A percentile compares a stretch with the other conserved stretches of the same genome.
phyloP scores from a whole-genome alignment of 441 rosid genomes.

The Brassica hybrid region DNA sequence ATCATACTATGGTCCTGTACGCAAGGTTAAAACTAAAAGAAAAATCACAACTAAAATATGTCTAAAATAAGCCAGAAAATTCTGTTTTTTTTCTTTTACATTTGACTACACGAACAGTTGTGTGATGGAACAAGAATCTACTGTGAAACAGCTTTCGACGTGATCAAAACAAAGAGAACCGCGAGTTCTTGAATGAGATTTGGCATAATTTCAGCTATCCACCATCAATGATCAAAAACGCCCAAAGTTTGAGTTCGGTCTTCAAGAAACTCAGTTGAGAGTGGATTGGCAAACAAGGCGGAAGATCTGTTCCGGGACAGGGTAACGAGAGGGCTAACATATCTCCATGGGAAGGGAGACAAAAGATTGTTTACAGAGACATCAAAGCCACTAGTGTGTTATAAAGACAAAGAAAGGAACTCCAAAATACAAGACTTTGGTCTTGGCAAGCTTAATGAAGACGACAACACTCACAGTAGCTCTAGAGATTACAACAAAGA shows the following conservation, averaged over 20 bases:
- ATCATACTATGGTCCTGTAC: too few relatives aligned
- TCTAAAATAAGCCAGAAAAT: too few relatives aligned
- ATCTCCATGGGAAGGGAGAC: constrained; percentile 72
- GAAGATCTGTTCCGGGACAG: constrained; percentile 52
- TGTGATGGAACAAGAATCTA: too few relatives aligned
- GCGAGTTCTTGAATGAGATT: too few relatives aligned
- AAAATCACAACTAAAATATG: too few relatives aligned
- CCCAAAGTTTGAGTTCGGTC: constrained; percentile 34
- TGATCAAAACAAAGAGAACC: too few relatives aligned
- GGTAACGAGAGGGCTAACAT: constrained; percentile 72
- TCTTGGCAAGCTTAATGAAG: constrained; percentile 80
- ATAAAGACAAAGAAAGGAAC: constrained; percentile 60
- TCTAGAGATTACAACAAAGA: constrained; percentile 45
- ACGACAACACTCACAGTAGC: constrained; percentile 64
- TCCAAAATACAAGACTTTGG: constrained; percentile 82
- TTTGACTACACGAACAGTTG: too few relatives aligned
- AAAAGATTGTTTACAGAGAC: constrained; percentile 78
- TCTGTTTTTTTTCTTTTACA: too few relatives aligned
- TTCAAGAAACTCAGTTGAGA: constrained; percentile 47
- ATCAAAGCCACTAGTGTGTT: constrained; percentile 76
- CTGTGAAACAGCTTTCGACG: too few relatives aligned
- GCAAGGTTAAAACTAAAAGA: too few relatives aligned
- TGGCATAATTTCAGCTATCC: too few relatives aligned
- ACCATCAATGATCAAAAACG: too few relatives aligned
- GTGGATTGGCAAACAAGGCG: constrained; percentile 69